Evolutionary conservation across 2,329 filamentous ascomycete species (phyloP).

Genomic region (Paecilomyces sp.): DNA sequence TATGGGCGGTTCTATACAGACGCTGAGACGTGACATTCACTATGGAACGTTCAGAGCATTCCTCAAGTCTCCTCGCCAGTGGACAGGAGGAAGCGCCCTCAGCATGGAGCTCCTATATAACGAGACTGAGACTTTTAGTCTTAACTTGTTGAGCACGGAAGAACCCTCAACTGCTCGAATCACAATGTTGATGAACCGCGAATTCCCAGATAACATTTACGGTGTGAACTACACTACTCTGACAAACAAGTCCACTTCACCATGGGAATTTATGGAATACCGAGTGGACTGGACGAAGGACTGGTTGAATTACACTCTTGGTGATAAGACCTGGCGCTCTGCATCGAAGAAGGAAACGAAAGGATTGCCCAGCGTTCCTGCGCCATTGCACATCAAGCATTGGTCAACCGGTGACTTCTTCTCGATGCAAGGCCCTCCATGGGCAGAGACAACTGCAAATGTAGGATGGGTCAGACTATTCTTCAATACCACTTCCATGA

Average conservation of each 20-base stretch:
- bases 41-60: slow-evolving; percentile 41
- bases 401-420: slow-evolving; percentile 42
- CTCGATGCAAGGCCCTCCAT: slow-evolving; percentile 40
- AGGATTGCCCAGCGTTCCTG: slow-evolving; percentile 33
- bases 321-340: slow-evolving; percentile 26
- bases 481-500: slow-evolving; percentile 43
- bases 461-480: slow-evolving; percentile 43
- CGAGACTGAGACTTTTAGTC: slow-evolving; percentile 33
- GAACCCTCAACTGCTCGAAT: slow-evolving; percentile 30
- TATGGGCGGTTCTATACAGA: slow-evolving; percentile 37
- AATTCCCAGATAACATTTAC: slow-evolving; percentile 29
- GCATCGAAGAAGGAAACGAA: slow-evolving; percentile 24
- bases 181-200: slow-evolving; percentile 29
- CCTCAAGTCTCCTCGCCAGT: slow-evolving; percentile 31
- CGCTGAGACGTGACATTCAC: slow-evolving; percentile 39
- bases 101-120: slow-evolving; percentile 43
- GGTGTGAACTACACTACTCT: slow-evolving; percentile 38
- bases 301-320: slow-evolving; percentile 37
- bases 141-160: slow-evolving; percentile 42
- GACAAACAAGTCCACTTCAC: slow-evolving; percentile 18
- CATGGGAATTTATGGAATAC: slow-evolving; percentile 41
- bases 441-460: slow-evolving; percentile 31
- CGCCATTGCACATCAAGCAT: slow-evolving; percentile 39
- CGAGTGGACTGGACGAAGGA: slow-evolving; percentile 43
- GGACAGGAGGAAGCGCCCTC: slow-evolving; percentile 34